Percentiles rank a stretch among this genome's conserved stretches.
Evolutionary conservation across 192 early-diverging fungal species (phyloP).

Genomic region (Pilobolus umbonatus): DNA sequence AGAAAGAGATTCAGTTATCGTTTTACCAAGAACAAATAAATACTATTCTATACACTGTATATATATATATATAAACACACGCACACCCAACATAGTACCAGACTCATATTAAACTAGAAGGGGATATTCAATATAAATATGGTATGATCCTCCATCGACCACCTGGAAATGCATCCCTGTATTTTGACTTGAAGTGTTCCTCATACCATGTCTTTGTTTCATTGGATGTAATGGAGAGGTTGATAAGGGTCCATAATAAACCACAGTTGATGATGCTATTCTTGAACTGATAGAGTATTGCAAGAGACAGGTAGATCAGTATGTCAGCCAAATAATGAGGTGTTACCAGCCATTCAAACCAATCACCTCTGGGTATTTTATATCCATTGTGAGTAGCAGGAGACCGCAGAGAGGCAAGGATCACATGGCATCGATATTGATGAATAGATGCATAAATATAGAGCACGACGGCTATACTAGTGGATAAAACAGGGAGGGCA

Average conservation of each 20-base stretch:
- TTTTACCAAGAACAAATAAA: slow-evolving; percentile 71
- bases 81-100: not conserved
- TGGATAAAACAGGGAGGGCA: slow-evolving; percentile 24
- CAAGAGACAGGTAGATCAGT: slow-evolving; percentile 57
- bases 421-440: slow-evolving; percentile 60
- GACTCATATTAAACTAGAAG: too few relatives aligned
- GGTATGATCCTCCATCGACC: slow-evolving; percentile 28
- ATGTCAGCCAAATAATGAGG: slow-evolving; percentile 76
- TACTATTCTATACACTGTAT: not conserved
- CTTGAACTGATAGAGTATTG: slow-evolving; percentile 41
- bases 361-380: slow-evolving; percentile 58
- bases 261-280: slow-evolving; percentile 34
- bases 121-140: slow-evolving; percentile 17
- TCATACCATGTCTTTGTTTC: slow-evolving; percentile 70
- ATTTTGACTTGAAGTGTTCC: slow-evolving; percentile 48
- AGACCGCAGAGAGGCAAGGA: slow-evolving; percentile 55
- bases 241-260: slow-evolving; percentile 58
- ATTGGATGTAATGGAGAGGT: slow-evolving; percentile 56
- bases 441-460: slow-evolving; percentile 58
- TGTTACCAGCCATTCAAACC: slow-evolving; percentile 56
- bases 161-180: slow-evolving; percentile 12
- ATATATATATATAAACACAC: not conserved
- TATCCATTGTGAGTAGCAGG: slow-evolving; percentile 29
- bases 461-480: slow-evolving; percentile 31
- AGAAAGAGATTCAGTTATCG: slow-evolving; percentile 79